These are phyloP conservation scores for Petunia hybrid DNA, from an alignment of 305 asterid genomes.

Conservation along the genomic window DNA sequence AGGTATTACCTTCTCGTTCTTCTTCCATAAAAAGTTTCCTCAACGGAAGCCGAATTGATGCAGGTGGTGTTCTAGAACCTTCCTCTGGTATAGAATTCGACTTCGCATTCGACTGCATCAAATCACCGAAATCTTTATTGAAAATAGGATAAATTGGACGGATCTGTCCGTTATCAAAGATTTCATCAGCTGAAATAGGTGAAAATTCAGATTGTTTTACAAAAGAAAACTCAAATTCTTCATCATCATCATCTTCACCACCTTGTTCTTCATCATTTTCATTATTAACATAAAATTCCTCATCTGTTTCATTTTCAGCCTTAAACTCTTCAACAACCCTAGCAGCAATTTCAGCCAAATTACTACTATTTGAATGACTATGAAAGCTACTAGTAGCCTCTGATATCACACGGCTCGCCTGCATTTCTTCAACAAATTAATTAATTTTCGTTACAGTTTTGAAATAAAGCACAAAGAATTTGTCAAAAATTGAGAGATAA, in stretches of 20 bases:
- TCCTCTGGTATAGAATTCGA: background rate
- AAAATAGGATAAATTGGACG: constrained; percentile 67
- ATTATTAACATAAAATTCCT: constrained; percentile 28
- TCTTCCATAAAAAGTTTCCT: constrained; percentile 65
- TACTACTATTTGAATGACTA: constrained; percentile 51
- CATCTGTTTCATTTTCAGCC: constrained; percentile 36
- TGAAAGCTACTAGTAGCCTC: constrained; percentile 58
- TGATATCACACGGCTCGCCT: constrained; percentile 46
- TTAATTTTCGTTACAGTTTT: background rate
- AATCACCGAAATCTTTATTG: constrained; percentile 37
- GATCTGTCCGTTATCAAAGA: constrained; percentile 74
- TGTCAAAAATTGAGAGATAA: background rate
- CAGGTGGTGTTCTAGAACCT: background rate
- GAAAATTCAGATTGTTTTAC: background rate
- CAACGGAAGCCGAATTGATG: constrained; percentile 56
- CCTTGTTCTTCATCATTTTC: constrained; percentile 31
- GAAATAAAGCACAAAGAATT: background rate
- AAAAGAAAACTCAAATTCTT: constrained; percentile 23
- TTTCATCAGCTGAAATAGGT: constrained; percentile 37
- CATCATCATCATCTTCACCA: constrained; percentile 25
- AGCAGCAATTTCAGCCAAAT: constrained; percentile 60
- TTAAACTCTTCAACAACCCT: constrained; percentile 59
- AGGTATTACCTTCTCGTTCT: constrained; percentile 56
- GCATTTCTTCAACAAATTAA: constrained; percentile 39
- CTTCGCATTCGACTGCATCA: constrained; percentile 1